Base-by-base conservation (phyloP, 2,329 filamentous ascomycete genomes). In the Onygenales sp. region DNA sequence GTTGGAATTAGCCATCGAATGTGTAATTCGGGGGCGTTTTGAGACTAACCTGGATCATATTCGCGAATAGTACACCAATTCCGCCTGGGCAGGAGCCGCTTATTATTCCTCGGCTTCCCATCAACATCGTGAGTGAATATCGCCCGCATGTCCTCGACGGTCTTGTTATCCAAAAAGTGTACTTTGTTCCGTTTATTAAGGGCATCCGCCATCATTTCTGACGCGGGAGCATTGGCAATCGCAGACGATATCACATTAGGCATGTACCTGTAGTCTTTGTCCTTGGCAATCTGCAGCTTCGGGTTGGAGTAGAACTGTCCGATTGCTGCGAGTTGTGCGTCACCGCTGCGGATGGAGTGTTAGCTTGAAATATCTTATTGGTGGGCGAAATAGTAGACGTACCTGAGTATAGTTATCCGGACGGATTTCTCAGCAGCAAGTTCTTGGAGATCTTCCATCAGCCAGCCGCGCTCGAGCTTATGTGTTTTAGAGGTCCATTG, bases 401-500 rank as follows among this genome's bases (percentile, higher is more conserved):
- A 83, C 81, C 81, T 89, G 50, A 98, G 78, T 56, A 98, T 89
- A 0, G 92, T 97, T 50, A 98, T 78, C 43, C 93, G 86, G 50
- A 96, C 81, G 11, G 89, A 95, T 68, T 95, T 95, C 67, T 93
- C 89, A 21, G 89, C 89, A 7, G 94, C 91, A 55, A 98, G 78
- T 63, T 95, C 89, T 69, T 98, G 94, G 31, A 98, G 75, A 63
- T 96, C 90, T 66, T 93, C 87, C 42, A 98, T 82, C 57, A 97
- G 78, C 69, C 88, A 86, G 57, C 85, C 88, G 50, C 93, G 83
- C 71, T 98, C 93, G 31, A 83, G 78, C 67, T 97, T 98, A 74
- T 97, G 91, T 65, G 90, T 88, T 66, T 89, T 95, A 39, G 92
- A 89, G 0, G 92, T 96, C 93, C 93, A 98, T 66, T 98, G 92